Evolutionary conservation across 805 yeast genomes (phyloP).

Genomic region (Pichia cabralensis): DNA sequence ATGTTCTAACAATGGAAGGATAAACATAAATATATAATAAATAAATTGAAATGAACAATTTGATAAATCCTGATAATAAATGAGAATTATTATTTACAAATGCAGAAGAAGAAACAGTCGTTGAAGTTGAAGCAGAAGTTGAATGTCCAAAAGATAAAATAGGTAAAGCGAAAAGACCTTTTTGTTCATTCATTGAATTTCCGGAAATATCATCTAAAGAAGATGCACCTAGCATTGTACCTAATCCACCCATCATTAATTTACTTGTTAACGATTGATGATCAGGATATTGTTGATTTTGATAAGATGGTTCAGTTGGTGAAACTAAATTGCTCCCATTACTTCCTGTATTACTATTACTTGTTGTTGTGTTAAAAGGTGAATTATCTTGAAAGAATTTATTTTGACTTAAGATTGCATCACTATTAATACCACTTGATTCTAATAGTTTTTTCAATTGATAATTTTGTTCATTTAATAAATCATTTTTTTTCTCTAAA

Average conservation of each 20-base stretch:
- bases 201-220: slow-evolving; percentile 38
- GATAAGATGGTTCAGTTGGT: slow-evolving; percentile 6
- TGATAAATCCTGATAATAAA: slow-evolving; percentile 22
- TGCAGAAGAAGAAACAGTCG: slow-evolving; percentile 12
- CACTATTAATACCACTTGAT: slow-evolving; percentile 7
- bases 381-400: not conserved
- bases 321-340: slow-evolving; percentile 9
- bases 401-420: slow-evolving; percentile 5
- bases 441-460: slow-evolving; percentile 20
- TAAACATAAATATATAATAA: slow-evolving; percentile 15
- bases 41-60: slow-evolving; percentile 15
- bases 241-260: slow-evolving; percentile 52
- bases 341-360: slow-evolving; percentile 9
- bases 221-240: slow-evolving; percentile 54
- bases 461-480: slow-evolving; percentile 38
- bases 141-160: slow-evolving; percentile 13
- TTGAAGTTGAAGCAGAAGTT: not conserved
- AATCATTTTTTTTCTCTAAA: slow-evolving; percentile 51
- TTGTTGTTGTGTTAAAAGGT: slow-evolving; percentile 2
- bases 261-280: slow-evolving; percentile 31
- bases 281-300: slow-evolving; percentile 7
- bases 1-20: slow-evolving; percentile 8
- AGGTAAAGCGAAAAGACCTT: slow-evolving; percentile 24
- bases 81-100: not conserved
- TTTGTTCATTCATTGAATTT: slow-evolving; percentile 19